Percentiles rank a stretch among this genome's conserved stretches.
These are phyloP conservation scores for Pyronema omphalodes DNA, from an alignment of 495 filamentous ascomycete genomes.

Conservation along the genomic window DNA sequence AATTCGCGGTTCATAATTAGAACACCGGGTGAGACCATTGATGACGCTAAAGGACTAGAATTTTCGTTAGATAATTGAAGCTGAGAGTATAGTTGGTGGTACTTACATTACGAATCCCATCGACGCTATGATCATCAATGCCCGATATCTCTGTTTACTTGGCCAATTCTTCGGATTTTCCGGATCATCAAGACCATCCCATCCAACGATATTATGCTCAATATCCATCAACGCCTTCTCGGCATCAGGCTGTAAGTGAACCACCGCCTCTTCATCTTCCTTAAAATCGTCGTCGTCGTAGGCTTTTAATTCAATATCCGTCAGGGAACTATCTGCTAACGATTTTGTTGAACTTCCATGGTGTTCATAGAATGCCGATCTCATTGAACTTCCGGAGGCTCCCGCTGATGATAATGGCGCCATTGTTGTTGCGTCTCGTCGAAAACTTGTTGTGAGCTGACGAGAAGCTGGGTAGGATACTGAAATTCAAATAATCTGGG, in stretches of 20 bases:
- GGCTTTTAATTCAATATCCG: too few relatives aligned
- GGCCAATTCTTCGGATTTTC: slow-evolving; percentile 53
- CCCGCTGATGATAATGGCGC: too few relatives aligned
- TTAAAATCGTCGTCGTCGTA: too few relatives aligned
- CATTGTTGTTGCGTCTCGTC: too few relatives aligned
- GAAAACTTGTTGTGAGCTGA: too few relatives aligned
- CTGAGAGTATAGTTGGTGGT: not conserved
- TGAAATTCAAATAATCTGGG: too few relatives aligned
- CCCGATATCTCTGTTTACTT: slow-evolving; percentile 43
- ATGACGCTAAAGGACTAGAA: slow-evolving; percentile 37
- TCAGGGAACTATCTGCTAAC: too few relatives aligned
- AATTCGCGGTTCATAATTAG: slow-evolving; percentile 36
- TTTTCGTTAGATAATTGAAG: not conserved
- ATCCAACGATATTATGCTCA: slow-evolving; percentile 33
- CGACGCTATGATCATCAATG: slow-evolving; percentile 41
- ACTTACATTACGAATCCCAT: slow-evolving; percentile 41
- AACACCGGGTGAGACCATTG: slow-evolving; percentile 46
- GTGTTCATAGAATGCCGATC: too few relatives aligned
- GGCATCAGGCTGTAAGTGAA: not conserved
- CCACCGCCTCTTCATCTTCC: too few relatives aligned
- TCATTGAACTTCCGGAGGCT: too few relatives aligned
- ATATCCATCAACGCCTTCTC: slow-evolving; percentile 29
- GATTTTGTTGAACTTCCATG: too few relatives aligned
- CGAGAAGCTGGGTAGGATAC: too few relatives aligned
- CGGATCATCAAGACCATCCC: slow-evolving; percentile 47